Evolutionary conservation across 108 stramenopile species (phyloP).

Genomic region (Cyclostephanos tholiformis): DNA sequence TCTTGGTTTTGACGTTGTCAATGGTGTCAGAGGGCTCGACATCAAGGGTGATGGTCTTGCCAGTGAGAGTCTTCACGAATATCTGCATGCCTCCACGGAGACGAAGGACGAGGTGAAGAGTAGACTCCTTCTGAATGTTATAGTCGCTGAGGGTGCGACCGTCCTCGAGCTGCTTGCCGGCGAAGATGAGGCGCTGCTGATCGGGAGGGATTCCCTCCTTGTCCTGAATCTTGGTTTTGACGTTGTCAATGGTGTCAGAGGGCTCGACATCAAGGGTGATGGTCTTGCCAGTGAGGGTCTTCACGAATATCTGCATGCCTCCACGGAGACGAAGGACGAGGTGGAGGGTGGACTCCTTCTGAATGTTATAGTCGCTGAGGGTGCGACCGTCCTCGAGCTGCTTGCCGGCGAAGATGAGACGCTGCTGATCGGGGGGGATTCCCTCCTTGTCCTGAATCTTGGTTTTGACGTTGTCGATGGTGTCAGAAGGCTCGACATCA

Average conservation of each 20-base stretch:
- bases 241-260: slow-evolving; percentile 97
- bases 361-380: slow-evolving; percentile 18
- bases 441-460: slow-evolving; percentile 99
- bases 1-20: slow-evolving; percentile 99
- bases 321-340: slow-evolving; percentile 85
- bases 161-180: slow-evolving; percentile 18
- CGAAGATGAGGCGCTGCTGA: slow-evolving; percentile 14
- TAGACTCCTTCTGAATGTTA: slow-evolving; percentile 70
- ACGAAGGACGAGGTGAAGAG: slow-evolving; percentile 85
- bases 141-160: slow-evolving; percentile 18
- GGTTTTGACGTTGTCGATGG: slow-evolving; percentile 98
- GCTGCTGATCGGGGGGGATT: slow-evolving; percentile 15
- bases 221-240: slow-evolving; percentile 99
- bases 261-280: slow-evolving; percentile 98
- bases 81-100: slow-evolving; percentile 82
- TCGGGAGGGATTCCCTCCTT: slow-evolving; percentile 73
- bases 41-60: slow-evolving; percentile 94
- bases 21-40: slow-evolving; percentile 99
- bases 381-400: slow-evolving; percentile 18
- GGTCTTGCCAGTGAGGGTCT: slow-evolving; percentile 95
- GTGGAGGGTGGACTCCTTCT: slow-evolving; percentile 87
- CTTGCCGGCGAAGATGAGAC: slow-evolving; percentile 15
- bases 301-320: no score
- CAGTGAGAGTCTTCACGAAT: no score
- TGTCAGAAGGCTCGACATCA: slow-evolving; percentile 98